Evolutionary conservation across 306 rosid genomes (phyloP).

Genomic region (Mimosa pudica): DNA sequence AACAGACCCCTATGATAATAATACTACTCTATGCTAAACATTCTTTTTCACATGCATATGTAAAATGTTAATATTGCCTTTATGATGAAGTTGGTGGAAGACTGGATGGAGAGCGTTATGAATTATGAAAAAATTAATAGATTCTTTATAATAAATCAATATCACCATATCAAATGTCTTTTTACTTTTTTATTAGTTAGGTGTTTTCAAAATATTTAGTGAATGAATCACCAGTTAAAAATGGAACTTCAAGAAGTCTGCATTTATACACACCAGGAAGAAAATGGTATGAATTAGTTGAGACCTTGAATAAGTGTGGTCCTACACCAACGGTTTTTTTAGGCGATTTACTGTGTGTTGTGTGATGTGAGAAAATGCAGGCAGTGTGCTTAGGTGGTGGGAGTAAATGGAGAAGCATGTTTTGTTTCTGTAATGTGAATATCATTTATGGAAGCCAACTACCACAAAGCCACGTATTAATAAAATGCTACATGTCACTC

Average conservation of each 20-base stretch:
- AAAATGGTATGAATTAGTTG: neutral
- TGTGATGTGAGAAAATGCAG: neutral
- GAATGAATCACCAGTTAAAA: neutral
- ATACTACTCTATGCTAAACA: neutral
- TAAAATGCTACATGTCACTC: neutral
- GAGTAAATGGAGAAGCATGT: constrained; percentile 30
- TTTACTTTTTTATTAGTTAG: neutral
- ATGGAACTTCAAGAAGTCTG: neutral
- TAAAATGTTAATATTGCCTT: neutral
- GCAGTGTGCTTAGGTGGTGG: neutral
- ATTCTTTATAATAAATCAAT: neutral
- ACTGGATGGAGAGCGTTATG: neutral
- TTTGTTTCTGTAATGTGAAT: neutral
- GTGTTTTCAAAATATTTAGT: neutral
- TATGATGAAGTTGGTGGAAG: neutral
- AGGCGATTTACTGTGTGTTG: neutral
- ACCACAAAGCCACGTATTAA: neutral
- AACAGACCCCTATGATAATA: neutral
- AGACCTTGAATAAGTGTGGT: constrained; percentile 28
- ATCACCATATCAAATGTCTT: neutral
- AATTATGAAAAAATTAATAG: neutral
- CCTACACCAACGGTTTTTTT: constrained; percentile 29
- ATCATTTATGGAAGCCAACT: constrained; percentile 32
- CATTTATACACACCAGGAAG: neutral
- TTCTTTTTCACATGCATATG: neutral